Evolutionary conservation across 208 protist species (phyloP), one percentile per base, ranked within the genome.

Genomic region (Angomonas ambiguus): DNA sequence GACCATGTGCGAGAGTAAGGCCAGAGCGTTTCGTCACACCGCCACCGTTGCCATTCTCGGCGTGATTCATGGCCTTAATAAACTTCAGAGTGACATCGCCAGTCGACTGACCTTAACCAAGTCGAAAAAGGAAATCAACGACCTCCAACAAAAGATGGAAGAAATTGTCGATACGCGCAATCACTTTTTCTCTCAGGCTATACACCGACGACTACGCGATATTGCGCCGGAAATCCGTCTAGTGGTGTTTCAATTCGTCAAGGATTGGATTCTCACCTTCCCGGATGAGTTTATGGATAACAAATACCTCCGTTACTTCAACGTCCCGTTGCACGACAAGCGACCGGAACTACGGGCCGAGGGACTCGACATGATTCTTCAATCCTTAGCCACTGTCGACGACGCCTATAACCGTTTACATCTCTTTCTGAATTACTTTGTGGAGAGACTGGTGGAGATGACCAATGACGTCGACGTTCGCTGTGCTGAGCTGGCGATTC

Each of bases 271-370:
- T 62, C 35, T 90, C 13, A 78, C 79, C 34, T 92, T 80, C 57
- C 84, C 90, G 35, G 79, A 87, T 1, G 81, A 88, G 62, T 96
- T 85, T 70, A 80, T 94, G 58, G 80, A 75, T 35, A 94, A 94
- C 75, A 91, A 93, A 55, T 96, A 94, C 67, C 83, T 94, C 32
- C 86, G 88, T 57, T 95, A 95, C 74, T 89, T 96, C 62, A 82
- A 87, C 62, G 92, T 96, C 78, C 74, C 85, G n/a, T 69, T 96
- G 20, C 85, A 92, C 69, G 91, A 96, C 79, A 92, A 92, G 74
- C 53, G 69, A 58, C 72, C 88, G 2, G 88, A 94, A 67, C 74
- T 94, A 25, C 88, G 91, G 35, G 72, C 76, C 0, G 87, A 92
- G 69, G 83, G 73, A 24, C 80, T 96, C 1, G 81, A 84, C 45